Conservation (phyloP, 305 asterid species). For the Coffea humblotiana region DNA sequence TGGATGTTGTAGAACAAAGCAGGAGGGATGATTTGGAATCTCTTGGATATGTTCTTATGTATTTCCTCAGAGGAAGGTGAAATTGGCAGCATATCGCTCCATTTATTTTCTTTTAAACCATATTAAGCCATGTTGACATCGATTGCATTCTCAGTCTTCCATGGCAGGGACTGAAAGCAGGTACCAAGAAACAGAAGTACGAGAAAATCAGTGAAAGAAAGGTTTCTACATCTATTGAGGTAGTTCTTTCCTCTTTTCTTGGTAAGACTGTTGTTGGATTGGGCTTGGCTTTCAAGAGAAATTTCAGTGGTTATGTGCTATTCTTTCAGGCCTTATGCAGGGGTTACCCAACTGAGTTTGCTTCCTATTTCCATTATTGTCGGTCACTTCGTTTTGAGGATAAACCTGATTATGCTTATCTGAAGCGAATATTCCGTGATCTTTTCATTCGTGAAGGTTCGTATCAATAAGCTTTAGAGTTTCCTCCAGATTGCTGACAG, state of each 20-base stretch:
- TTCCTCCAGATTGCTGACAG: not conserved
- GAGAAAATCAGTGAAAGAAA: slow-evolving; percentile 93
- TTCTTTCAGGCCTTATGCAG: slow-evolving; percentile 71
- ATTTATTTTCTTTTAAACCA: slow-evolving; percentile 18
- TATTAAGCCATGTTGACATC: slow-evolving; percentile 18
- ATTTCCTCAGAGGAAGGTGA: slow-evolving; percentile 95
- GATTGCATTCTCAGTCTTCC: slow-evolving; percentile 68
- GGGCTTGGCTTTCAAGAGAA: slow-evolving; percentile 17
- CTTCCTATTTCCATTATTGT: slow-evolving; percentile 93
- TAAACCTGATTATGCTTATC: slow-evolving; percentile 97
- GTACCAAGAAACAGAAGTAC: slow-evolving; percentile 89
- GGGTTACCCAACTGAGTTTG: slow-evolving; percentile 90
- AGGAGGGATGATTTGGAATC: slow-evolving; percentile 99
- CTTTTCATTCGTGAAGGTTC: slow-evolving; percentile 97
- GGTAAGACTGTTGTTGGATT: slow-evolving; percentile 18
- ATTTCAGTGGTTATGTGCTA: slow-evolving; percentile 20
- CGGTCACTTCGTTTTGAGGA: slow-evolving; percentile 94
- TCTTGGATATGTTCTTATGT: slow-evolving; percentile 94
- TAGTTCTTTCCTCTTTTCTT: slow-evolving; percentile 19
- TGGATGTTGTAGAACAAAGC: slow-evolving; percentile 71
- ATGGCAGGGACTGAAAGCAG: slow-evolving; percentile 99
- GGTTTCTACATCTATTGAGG: slow-evolving; percentile 96
- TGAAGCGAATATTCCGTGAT: slow-evolving; percentile 90
- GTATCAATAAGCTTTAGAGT: slow-evolving; percentile 6
- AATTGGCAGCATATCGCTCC: slow-evolving; percentile 13